A percentile compares a stretch with the other conserved stretches of the same genome.
Conservation (phyloP, 176 grass and related monocot genomes). For the Zoysia pacifica region DNA sequence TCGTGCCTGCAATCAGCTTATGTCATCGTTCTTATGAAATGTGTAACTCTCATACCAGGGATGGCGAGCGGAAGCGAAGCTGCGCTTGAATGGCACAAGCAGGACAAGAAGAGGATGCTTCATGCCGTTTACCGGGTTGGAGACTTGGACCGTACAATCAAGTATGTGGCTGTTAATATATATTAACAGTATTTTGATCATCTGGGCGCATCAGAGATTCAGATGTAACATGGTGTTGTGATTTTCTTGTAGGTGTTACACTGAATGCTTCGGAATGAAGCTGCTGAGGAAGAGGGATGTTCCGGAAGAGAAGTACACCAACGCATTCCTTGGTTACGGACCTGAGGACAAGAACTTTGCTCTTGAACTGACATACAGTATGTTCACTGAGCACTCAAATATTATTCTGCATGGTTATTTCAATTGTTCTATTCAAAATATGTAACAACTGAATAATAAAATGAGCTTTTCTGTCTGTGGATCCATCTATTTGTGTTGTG, state of each 20-base stretch:
- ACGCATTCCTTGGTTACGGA: constrained; percentile 97
- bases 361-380: constrained; percentile 94
- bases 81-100: constrained; percentile 76
- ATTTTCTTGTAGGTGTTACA: constrained; percentile 72
- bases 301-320: constrained; percentile 92
- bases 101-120: constrained; percentile 82
- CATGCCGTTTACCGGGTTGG: constrained; percentile 97
- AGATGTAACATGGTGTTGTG: constrained; percentile 5
- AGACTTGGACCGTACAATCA: constrained; percentile 82
- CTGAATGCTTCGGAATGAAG: constrained; percentile 89
- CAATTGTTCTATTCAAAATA: constrained; percentile 21
- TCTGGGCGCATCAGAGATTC: background rate
- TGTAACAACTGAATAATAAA: background rate
- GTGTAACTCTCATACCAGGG: background rate
- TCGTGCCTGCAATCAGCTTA: too few relatives aligned
- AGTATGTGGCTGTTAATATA: constrained; percentile 41
- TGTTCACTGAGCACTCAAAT: background rate
- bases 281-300: constrained; percentile 88
- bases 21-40: background rate
- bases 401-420: background rate
- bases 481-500: constrained; percentile 1
- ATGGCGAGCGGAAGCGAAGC: constrained; percentile 58
- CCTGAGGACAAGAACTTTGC: constrained; percentile 86
- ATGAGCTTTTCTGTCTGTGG: constrained; percentile 9
- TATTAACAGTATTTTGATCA: background rate